Base-by-base conservation (phyloP, 306 rosid species). In the Pterocarpus macrocarpus region DNA sequence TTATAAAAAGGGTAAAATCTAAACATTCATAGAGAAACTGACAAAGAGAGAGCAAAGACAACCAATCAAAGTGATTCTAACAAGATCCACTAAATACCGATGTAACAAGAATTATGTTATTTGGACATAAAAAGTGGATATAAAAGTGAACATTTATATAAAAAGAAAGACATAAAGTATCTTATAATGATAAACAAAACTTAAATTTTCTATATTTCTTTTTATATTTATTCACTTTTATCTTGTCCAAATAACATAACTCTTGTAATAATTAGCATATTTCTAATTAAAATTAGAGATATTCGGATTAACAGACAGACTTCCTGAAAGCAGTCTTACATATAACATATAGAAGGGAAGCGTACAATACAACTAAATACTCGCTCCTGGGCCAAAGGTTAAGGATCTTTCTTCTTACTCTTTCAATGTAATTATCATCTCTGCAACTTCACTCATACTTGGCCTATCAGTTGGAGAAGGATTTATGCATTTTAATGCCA, bases 401-500 rank as follows among this genome's bases (percentile, higher is more conserved):
- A 64, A 13, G 17, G 87, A 87, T 59, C 80, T 83, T 82, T 86
- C 87, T 45, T 87, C 86, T 70, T 89, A 88, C 68, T 84, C 83
- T 71, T 80, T 85, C 43, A 89, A 80, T 5, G 82, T 17, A 70
- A 69, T 84, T 28, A 77, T 47, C 78, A 82, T 70, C 52, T 17
- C 69, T 0, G 84, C 85, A 63, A 87, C 84, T 73, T 65, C 82
- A 69, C 57, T 70, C 89, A 84, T 82, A 11, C 56, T 73, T 47
- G 90, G 89, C 73, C 88, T 87, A n/a, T 81, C 84, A 76, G 53
- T 67, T 33, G 90, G 83, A 41, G 82, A 82, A 36, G 79, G 64
- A 75, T 76, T 87, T 59, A 71, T 74, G 71, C 95, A 91, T 49
- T 84, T 81, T n/a, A 84, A 14, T 28, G 92, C 90, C 53, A 89